These are phyloP conservation scores for Tylopilus sp. DNA, from an alignment of 768 basidiomycete species.

Conservation along the genomic window DNA sequence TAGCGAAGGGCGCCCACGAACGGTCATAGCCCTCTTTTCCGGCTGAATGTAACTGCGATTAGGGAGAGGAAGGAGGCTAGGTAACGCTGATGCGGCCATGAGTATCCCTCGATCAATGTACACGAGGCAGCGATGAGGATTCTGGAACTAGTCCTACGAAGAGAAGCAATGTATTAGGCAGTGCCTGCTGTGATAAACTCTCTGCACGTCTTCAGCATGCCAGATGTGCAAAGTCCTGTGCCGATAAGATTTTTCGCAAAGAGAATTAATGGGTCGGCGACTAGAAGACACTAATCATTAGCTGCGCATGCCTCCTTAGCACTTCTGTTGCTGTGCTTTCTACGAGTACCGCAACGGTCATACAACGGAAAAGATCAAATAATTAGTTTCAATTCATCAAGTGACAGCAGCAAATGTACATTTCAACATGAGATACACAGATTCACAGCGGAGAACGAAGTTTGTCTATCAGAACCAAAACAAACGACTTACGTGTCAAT, in stretches of 20 bases:
- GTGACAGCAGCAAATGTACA: no score
- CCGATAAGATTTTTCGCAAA: background rate
- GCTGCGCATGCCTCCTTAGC: no score
- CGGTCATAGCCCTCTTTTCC: conserved; percentile 8
- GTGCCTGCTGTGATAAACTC: conserved; percentile 4
- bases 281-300: no score
- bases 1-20: conserved; percentile 21
- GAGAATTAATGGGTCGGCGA: no score
- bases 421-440: no score
- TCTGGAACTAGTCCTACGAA: conserved; percentile 2
- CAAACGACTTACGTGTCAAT: background rate
- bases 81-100: background rate
- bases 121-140: conserved; percentile 16
- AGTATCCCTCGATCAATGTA: conserved; percentile 6
- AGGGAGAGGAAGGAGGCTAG: conserved; percentile 3
- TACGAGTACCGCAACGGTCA: no score
- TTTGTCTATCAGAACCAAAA: no score
- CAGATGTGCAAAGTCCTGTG: conserved; percentile 2
- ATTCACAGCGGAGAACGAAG: no score
- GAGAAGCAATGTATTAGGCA: conserved; percentile 2
- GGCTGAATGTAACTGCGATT: conserved; percentile 1
- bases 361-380: no score
- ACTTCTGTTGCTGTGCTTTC: no score
- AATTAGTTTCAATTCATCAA: no score
- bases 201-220: no score